Percentiles rank a stretch among this genome's conserved stretches.
phyloP scores from a whole-genome alignment of 208 protist species.

The Leishmania aethiopica region DNA sequence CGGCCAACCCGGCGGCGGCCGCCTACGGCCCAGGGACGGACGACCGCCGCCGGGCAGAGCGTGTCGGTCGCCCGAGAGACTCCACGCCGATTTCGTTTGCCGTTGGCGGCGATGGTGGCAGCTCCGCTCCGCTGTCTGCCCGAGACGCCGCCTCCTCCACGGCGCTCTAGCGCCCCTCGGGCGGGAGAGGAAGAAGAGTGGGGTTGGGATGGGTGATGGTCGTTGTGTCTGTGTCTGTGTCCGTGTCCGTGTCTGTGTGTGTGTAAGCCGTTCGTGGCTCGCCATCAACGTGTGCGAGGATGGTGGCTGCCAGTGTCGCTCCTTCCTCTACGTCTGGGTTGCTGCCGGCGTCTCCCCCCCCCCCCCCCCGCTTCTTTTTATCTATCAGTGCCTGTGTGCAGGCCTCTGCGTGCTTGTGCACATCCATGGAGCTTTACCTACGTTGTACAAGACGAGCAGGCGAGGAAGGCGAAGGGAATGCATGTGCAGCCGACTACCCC shows the following conservation, averaged over 20 bases:
- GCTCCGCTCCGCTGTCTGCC: not conserved
- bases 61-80: not conserved
- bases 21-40: not conserved
- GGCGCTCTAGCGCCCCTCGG: not conserved
- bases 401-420: not conserved
- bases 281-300: not conserved
- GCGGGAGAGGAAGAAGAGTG: not conserved
- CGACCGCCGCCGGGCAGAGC: slow-evolving; percentile 1
- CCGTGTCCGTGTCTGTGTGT: not conserved
- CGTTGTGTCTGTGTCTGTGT: not conserved
- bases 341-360: no score
- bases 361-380: not conserved
- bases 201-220: not conserved
- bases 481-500: no score
- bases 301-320: not conserved
- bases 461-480: not conserved
- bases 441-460: not conserved
- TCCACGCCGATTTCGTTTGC: not conserved
- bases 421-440: not conserved
- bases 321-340: no score
- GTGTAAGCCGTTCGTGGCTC: not conserved
- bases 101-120: slow-evolving; percentile 5
- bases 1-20: not conserved
- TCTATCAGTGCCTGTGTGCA: not conserved
- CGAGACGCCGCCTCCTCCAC: not conserved